Percentiles rank a stretch among this genome's conserved stretches.
Conservation (phyloP, 768 basidiomycete species). For the Harrya chromipes region DNA sequence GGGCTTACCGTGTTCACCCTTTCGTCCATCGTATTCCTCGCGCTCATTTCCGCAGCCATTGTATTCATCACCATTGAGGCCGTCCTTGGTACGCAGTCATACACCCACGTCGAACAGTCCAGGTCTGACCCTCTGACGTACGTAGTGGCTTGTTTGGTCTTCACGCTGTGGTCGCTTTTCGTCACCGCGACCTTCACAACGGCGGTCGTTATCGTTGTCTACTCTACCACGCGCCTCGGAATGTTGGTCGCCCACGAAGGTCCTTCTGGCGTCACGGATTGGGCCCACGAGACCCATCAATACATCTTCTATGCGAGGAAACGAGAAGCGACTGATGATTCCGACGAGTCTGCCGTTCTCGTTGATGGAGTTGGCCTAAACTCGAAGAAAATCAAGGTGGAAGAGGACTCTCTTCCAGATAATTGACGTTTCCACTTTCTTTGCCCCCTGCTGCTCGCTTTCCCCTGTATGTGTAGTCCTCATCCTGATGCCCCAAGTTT, state of each 20-base stretch:
- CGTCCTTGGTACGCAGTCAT: conserved; percentile 23
- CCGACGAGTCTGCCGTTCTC: conserved; percentile 25
- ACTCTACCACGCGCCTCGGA: conserved; percentile 34
- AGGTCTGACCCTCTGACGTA: not conserved
- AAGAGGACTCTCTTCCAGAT: conserved; percentile 8
- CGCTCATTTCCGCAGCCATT: conserved; percentile 33
- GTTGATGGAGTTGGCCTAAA: conserved; percentile 16
- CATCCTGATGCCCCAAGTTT: not conserved
- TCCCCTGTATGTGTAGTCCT: conserved; percentile 1
- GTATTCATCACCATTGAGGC: conserved; percentile 31
- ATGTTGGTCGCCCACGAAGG: conserved; percentile 36
- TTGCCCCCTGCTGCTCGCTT: not conserved
- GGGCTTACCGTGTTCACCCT: conserved; percentile 36
- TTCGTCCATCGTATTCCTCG: conserved; percentile 36
- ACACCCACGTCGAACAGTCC: not conserved
- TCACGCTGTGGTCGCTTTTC: conserved; percentile 32
- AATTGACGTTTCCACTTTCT: conserved; percentile 1
- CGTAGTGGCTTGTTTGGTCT: conserved; percentile 35
- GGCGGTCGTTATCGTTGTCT: conserved; percentile 26
- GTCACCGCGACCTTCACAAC: conserved; percentile 36
- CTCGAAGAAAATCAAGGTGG: conserved; percentile 22
- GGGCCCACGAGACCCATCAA: conserved; percentile 28
- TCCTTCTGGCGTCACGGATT: conserved; percentile 27
- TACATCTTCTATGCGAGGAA: conserved; percentile 16
- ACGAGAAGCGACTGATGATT: conserved; percentile 23